Conservation (phyloP, 352 stramenopile species). For the Phytophthora melonis region DNA sequence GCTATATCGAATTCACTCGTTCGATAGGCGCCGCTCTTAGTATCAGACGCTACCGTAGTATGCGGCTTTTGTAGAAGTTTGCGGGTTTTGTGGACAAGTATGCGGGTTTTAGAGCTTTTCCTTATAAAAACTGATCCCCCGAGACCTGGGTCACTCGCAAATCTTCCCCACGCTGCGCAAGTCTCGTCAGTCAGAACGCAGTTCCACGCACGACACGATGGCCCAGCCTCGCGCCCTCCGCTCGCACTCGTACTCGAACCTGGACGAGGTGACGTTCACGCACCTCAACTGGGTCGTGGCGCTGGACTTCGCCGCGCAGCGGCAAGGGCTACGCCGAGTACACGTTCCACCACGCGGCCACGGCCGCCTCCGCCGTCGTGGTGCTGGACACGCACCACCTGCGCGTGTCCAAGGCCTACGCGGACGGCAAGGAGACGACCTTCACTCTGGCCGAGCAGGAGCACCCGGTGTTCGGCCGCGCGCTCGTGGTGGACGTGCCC, state of each 20-base stretch:
- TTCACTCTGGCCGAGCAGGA: slow-evolving; percentile 66
- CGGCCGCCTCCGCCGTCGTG: slow-evolving; percentile 42
- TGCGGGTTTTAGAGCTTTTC: too few relatives aligned
- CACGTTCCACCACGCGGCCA: slow-evolving; percentile 57
- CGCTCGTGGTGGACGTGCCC: slow-evolving; percentile 62
- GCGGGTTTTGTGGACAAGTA: too few relatives aligned
- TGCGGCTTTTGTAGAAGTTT: too few relatives aligned
- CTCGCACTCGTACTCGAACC: slow-evolving; percentile 89
- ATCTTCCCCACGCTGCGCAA: slow-evolving; percentile 19
- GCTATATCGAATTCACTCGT: too few relatives aligned
- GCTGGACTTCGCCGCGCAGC: slow-evolving; percentile 85
- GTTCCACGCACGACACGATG: background rate
- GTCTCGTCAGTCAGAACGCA: background rate
- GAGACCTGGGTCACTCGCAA: slow-evolving; percentile 21
- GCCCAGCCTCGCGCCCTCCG: slow-evolving; percentile 13
- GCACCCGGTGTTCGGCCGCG: slow-evolving; percentile 73
- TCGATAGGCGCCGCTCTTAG: too few relatives aligned
- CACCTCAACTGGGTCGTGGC: slow-evolving; percentile 90
- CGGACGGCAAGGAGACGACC: slow-evolving; percentile 56
- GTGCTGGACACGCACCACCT: slow-evolving; percentile 91
- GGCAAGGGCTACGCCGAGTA: slow-evolving; percentile 87
- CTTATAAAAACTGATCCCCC: too few relatives aligned
- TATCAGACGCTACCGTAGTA: too few relatives aligned
- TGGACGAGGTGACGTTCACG: slow-evolving; percentile 79
- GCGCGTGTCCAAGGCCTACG: slow-evolving; percentile 62